A percentile compares a stretch with the other conserved stretches of the same genome.
Conservation (phyloP, 305 asterid genomes). For the Coffea humblotiana region DNA sequence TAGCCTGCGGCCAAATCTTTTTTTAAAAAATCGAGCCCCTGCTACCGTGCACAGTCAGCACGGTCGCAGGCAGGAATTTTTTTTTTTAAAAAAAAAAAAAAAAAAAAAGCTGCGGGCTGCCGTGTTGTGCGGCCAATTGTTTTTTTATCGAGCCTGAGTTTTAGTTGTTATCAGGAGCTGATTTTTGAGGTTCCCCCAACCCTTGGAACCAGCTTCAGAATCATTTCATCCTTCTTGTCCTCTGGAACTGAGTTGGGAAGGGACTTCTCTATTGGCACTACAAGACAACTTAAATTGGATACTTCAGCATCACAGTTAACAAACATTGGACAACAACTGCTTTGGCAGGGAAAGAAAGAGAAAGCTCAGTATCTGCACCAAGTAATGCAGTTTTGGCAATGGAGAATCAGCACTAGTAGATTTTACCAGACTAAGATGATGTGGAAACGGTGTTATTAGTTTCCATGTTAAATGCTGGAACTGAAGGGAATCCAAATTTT, state of each 20-base stretch:
- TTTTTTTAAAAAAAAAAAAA: too few relatives aligned
- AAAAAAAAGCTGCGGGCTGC: too few relatives aligned
- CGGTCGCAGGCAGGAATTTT: too few relatives aligned
- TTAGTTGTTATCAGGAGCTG: conserved; percentile 41
- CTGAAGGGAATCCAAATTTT: conserved; percentile 42
- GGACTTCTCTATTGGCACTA: conserved; percentile 41
- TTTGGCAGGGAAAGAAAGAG: conserved; percentile 74
- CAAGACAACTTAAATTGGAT: conserved; percentile 33
- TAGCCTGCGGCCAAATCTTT: too few relatives aligned
- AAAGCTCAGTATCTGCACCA: conserved; percentile 58
- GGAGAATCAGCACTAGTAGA: conserved; percentile 27
- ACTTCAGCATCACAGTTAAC: conserved; percentile 36
- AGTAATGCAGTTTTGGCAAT: conserved; percentile 40
- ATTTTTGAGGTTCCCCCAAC: conserved; percentile 57
- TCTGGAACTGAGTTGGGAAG: conserved; percentile 51
- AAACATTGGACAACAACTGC: conserved; percentile 40
- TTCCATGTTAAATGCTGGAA: conserved; percentile 51
- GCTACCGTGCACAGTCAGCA: too few relatives aligned
- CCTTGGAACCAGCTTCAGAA: conserved; percentile 67
- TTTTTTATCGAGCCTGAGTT: too few relatives aligned
- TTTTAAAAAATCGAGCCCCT: too few relatives aligned
- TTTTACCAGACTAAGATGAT: conserved; percentile 34
- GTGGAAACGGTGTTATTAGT: conserved; percentile 31
- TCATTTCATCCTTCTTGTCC: conserved; percentile 77
- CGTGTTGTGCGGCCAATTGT: too few relatives aligned